A percentile compares a stretch with the other conserved stretches of the same genome.
Evolutionary conservation across 768 basidiomycete species (phyloP).

Genomic region (Neoboletus magnificus): DNA sequence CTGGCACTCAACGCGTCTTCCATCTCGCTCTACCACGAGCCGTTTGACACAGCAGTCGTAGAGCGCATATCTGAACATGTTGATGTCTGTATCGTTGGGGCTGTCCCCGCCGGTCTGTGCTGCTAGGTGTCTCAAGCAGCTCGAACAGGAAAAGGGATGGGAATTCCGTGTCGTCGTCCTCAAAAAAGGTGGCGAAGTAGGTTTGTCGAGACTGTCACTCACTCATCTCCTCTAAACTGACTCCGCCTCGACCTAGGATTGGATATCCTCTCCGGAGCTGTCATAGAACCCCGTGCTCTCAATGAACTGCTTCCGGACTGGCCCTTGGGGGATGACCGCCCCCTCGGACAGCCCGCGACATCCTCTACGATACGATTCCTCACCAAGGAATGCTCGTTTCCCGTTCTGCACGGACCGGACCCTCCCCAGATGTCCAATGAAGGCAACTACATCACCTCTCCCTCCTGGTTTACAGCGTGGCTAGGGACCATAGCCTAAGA

Average conservation of each 20-base stretch:
- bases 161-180: conserved; percentile 90
- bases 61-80: conserved; percentile 89
- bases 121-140: conserved; percentile 94
- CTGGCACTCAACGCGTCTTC: conserved; percentile 13
- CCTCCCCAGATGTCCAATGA: conserved; percentile 97
- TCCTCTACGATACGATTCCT: conserved; percentile 84
- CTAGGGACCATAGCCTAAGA: conserved; percentile 82
- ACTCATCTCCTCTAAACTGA: background rate
- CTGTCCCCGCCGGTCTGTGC: conserved; percentile 94
- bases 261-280: conserved; percentile 94
- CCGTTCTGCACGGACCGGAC: conserved; percentile 90
- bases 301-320: conserved; percentile 90
- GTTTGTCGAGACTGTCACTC: conserved; percentile 42
- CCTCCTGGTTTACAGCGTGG: conserved; percentile 89
- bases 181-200: conserved; percentile 93
- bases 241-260: conserved; percentile 51
- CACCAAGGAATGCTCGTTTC: conserved; percentile 63
- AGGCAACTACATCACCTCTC: conserved; percentile 89
- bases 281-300: conserved; percentile 88
- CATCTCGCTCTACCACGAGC: conserved; percentile 19
- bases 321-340: conserved; percentile 63
- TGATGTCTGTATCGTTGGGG: conserved; percentile 97
- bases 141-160: conserved; percentile 45
- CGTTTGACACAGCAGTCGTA: conserved; percentile 55
- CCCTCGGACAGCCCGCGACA: conserved; percentile 75